phyloP scores from a whole-genome alignment of 2,329 filamentous ascomycete species.

The Cladophialophora chaetospira region DNA sequence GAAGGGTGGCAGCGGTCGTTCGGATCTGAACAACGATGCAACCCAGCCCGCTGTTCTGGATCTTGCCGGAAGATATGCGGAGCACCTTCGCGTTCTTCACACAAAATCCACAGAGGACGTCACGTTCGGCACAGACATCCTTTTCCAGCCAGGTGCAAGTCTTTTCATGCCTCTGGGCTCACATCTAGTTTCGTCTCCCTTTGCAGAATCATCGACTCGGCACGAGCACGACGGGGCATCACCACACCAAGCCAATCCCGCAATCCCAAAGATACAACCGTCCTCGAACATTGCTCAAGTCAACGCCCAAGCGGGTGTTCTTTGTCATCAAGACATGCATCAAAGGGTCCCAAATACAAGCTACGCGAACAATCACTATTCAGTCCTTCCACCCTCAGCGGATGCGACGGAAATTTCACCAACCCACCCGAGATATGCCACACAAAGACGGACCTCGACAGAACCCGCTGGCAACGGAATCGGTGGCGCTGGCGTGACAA shows the following conservation, averaged over 20 bases:
- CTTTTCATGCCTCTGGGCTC: no score
- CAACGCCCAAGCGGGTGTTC: neutral
- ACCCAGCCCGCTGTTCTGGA: no score
- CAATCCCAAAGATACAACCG: no score
- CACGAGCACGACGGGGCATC: neutral
- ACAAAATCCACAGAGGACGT: neutral
- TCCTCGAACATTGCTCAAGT: neutral
- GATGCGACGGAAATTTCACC: neutral
- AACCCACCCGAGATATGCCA: neutral
- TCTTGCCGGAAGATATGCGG: constrained; percentile 30
- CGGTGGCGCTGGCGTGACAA: neutral
- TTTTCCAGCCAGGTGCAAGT: neutral
- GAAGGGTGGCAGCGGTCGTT: no score
- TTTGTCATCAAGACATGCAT: neutral
- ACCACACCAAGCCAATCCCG: no score
- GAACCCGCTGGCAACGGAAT: no score
- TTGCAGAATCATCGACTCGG: no score
- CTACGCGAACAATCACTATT: neutral
- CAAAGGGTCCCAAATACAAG: neutral
- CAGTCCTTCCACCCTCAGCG: neutral
- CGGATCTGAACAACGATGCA: no score
- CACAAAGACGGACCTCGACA: no score
- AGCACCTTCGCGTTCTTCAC: constrained; percentile 29
- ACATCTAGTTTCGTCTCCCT: no score
- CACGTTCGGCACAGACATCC: neutral